Conservation (phyloP, 306 rosid species). For the Begonia fuchsioides region DNA sequence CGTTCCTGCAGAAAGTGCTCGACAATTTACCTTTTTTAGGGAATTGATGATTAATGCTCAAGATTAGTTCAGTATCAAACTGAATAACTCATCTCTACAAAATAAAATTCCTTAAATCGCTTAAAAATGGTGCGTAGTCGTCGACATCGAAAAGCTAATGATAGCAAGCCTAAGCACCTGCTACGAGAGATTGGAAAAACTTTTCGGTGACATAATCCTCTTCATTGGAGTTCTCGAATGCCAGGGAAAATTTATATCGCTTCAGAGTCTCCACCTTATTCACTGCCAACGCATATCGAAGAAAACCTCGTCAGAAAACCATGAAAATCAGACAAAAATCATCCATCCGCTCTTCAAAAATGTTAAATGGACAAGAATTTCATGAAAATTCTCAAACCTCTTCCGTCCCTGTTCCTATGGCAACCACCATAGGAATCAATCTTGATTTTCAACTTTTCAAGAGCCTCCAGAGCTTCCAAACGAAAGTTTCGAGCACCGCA, state of each 20-base stretch:
- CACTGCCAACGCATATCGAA: conserved; percentile 26
- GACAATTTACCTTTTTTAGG: no score
- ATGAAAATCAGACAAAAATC: no score
- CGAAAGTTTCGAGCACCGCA: conserved; percentile 96
- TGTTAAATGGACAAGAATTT: no score
- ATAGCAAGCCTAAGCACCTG: no score
- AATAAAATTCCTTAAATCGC: no score
- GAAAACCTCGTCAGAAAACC: no score
- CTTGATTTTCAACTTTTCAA: conserved; percentile 42
- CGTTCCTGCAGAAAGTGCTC: conserved; percentile 29
- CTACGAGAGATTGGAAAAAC: conserved; percentile 92
- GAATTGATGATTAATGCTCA: no score
- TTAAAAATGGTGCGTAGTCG: no score
- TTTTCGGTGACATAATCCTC: conserved; percentile 99
- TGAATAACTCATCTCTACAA: no score
- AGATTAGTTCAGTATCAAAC: no score
- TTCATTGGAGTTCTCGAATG: conserved; percentile 95
- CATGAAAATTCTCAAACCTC: conserved; percentile 21
- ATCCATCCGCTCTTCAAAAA: no score
- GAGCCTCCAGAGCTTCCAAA: conserved; percentile 86
- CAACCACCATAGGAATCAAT: conserved; percentile 94
- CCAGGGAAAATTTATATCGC: conserved; percentile 84
- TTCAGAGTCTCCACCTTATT: conserved; percentile 71
- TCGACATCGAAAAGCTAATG: no score
- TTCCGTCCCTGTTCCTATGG: conserved; percentile 75